Evolutionary conservation across 352 stramenopile genomes (phyloP), one percentile per base, ranked within the genome.

Genomic region (Phytophthora colocasiae): DNA sequence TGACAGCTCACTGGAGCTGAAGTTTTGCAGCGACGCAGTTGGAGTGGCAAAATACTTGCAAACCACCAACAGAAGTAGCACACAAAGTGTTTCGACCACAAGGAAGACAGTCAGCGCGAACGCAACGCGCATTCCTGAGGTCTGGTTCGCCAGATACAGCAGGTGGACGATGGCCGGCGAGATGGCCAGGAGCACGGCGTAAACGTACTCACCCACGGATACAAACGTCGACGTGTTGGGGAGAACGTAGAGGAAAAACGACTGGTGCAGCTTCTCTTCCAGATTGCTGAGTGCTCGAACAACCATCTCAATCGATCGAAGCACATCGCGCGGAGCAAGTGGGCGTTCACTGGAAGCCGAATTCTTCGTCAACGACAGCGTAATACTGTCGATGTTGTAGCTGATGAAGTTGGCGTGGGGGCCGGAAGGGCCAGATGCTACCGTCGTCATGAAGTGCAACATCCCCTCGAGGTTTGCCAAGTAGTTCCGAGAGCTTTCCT

Each of bases 191-290:
- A 84, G 76, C 29, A 97, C 76, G 1, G 75, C 67, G 60, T 95
- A 95, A 58, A 89, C 90, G 63, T 97, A 97, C 65, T 97, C 89
- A 10, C 89, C 89, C 41, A 97, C 84, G 0, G 89, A 96, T 10
- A 97, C 83, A 59, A 97, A 97, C 2, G 87, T 80, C 9, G 61
- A 68, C 17, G 83, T 78, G 50, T 72, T 92, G 6, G 85, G 85
- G 2, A 97, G 73, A 29, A 96, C 73, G 48, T 97, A 97, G 8
- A 96, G 66, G 69, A 92, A 96, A 50, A 94, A 97, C 36, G 88
- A 96, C 64, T 95, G 88, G 53, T 97, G 88, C 8, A 97, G 69
- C 50, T 96, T 96, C 61, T 96, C 88, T 60, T 96, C 89, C 40
- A 95, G 34, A 55, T 97, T 97, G 75, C 89, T 97, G 22, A 97